Conservation (phyloP, 2,329 filamentous ascomycete genomes). For the Penicillium crustosum region DNA sequence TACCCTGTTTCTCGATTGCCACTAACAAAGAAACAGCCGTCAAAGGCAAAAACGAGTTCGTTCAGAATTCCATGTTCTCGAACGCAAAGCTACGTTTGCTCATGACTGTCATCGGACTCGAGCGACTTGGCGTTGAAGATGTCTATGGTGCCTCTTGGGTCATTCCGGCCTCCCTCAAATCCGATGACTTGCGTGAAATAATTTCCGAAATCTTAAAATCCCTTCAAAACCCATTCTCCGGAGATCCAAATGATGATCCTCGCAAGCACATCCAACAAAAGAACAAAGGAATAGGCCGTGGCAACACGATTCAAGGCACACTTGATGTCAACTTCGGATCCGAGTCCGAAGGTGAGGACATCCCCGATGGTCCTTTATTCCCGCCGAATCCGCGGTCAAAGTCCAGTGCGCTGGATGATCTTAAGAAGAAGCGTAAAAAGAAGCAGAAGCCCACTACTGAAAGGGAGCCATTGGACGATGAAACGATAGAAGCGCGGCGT, state of each 20-base stretch:
- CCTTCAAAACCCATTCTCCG: conserved; percentile 73
- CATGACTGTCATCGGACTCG: conserved; percentile 72
- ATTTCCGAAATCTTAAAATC: conserved; percentile 73
- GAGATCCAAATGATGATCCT: conserved; percentile 72
- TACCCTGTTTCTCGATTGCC: neutral
- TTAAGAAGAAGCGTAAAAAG: conserved; percentile 62
- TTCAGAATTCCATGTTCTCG: conserved; percentile 77
- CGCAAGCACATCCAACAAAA: conserved; percentile 79
- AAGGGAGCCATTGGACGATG: conserved; percentile 61
- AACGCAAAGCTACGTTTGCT: conserved; percentile 84
- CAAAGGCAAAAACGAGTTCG: conserved; percentile 63
- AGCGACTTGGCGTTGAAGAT: conserved; percentile 66
- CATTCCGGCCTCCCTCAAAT: conserved; percentile 65
- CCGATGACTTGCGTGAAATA: conserved; percentile 65
- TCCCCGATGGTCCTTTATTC: conserved; percentile 64
- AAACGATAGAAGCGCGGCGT: conserved; percentile 59
- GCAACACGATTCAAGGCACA: conserved; percentile 33
- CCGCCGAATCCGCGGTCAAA: conserved; percentile 54
- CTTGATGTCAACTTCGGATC: conserved; percentile 66
- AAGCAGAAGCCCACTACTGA: conserved; percentile 49
- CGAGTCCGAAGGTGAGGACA: conserved; percentile 63
- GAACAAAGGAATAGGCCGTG: conserved; percentile 41
- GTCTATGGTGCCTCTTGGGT: conserved; percentile 76
- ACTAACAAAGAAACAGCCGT: conserved; percentile 49
- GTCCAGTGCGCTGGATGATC: conserved; percentile 54